Percentiles rank a stretch among this genome's conserved stretches.
These are phyloP conservation scores for Protea cynaroides DNA, from an alignment of 164 flowering plant species.

Conservation along the genomic window DNA sequence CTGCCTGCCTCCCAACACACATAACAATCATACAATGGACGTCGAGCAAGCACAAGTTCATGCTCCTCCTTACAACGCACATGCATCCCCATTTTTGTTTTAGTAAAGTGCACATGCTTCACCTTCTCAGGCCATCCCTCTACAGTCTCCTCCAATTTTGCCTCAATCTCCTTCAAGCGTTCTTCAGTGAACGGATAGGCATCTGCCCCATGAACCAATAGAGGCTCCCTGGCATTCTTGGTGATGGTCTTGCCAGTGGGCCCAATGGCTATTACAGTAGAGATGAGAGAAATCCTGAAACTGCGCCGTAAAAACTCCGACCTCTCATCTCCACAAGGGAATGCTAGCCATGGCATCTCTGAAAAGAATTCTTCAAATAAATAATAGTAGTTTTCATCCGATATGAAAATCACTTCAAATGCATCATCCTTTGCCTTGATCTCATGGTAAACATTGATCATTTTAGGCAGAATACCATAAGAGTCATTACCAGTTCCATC, in stretches of 20 bases:
- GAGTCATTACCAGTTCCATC: slow-evolving; percentile 64
- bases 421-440: slow-evolving; percentile 50
- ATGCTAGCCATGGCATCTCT: slow-evolving; percentile 73
- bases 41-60: too few species aligned
- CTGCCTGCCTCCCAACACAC: too few species aligned
- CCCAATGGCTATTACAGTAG: slow-evolving; percentile 32
- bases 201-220: neutral
- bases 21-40: too few species aligned
- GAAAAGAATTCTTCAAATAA: slow-evolving; percentile 53
- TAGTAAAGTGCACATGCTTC: neutral
- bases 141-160: neutral
- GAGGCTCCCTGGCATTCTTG: neutral
- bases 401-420: slow-evolving; percentile 62
- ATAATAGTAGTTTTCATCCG: slow-evolving; percentile 44
- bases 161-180: neutral
- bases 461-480: slow-evolving; percentile 65
- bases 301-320: slow-evolving; percentile 28
- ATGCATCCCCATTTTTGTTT: too few species aligned
- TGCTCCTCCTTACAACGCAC: too few species aligned
- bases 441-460: slow-evolving; percentile 48
- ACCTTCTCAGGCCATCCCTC: neutral
- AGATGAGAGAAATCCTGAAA: slow-evolving; percentile 54
- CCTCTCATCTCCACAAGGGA: slow-evolving; percentile 58
- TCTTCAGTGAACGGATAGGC: slow-evolving; percentile 2
- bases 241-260: slow-evolving; percentile 1